phyloP scores from a whole-genome alignment of 2,329 filamentous ascomycete genomes.

The Aspergillus calidoustus region DNA sequence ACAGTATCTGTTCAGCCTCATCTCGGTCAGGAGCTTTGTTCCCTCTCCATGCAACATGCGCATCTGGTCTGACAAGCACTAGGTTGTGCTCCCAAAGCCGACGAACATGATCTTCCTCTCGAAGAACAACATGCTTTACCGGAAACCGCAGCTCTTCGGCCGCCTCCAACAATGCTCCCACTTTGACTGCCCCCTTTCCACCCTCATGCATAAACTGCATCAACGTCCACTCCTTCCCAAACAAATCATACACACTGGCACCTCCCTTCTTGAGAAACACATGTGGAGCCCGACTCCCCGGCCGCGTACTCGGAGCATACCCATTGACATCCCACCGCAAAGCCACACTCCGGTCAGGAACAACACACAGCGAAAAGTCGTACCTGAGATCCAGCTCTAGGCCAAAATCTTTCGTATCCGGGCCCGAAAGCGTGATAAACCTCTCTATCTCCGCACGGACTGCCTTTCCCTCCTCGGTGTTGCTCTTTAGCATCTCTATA shows the following conservation, averaged over 20 bases:
- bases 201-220: constrained; percentile 20
- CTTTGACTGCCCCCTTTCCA: not conserved
- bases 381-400: constrained; percentile 32
- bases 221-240: constrained; percentile 31
- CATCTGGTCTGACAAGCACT: constrained; percentile 12
- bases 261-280: constrained; percentile 33
- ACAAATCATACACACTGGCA: constrained; percentile 34
- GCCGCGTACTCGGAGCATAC: constrained; percentile 36
- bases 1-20: not conserved
- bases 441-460: not conserved
- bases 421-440: constrained; percentile 8
- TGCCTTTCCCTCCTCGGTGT: not conserved
- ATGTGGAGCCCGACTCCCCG: constrained; percentile 37
- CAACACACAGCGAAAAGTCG: constrained; percentile 22
- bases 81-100: constrained; percentile 3
- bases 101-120: not conserved
- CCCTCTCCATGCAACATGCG: constrained; percentile 13
- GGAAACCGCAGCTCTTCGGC: not conserved
- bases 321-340: constrained; percentile 20
- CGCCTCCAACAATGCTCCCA: not conserved
- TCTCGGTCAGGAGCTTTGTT: not conserved
- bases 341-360: constrained; percentile 17
- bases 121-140: not conserved
- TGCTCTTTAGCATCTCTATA: not conserved
- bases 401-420: constrained; percentile 24